Evolutionary conservation across 1,139 yeast genomes (phyloP).

Genomic region (Yamadazyma triangularis): DNA sequence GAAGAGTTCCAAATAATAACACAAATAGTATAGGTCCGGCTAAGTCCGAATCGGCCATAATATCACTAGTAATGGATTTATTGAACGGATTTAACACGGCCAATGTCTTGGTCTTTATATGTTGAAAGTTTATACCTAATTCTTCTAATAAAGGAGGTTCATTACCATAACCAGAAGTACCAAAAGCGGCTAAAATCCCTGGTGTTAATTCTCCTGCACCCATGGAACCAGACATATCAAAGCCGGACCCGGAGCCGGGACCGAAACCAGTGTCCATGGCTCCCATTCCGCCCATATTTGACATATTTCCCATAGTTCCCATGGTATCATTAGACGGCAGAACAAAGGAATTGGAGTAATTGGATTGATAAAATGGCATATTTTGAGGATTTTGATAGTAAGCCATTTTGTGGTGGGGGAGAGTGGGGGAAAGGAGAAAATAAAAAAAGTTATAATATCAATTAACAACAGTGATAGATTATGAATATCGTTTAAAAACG

Average conservation of each 20-base stretch:
- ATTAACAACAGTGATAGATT: too few species aligned
- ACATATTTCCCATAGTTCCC: slow-evolving; percentile 18
- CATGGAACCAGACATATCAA: slow-evolving; percentile 45
- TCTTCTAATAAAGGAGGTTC: slow-evolving; percentile 93
- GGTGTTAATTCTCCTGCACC: slow-evolving; percentile 57
- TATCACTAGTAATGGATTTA: slow-evolving; percentile 57
- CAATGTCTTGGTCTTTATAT: slow-evolving; percentile 78
- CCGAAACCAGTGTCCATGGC: too few species aligned
- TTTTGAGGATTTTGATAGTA: slow-evolving; percentile 38
- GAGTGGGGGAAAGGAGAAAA: too few species aligned
- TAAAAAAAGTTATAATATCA: too few species aligned
- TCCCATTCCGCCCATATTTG: slow-evolving; percentile 25
- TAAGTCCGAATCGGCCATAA: slow-evolving; percentile 85
- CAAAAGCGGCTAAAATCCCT: slow-evolving; percentile 88
- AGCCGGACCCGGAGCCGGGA: slow-evolving; percentile 30
- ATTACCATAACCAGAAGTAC: slow-evolving; percentile 89
- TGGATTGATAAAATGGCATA: slow-evolving; percentile 45
- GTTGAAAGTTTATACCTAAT: slow-evolving; percentile 86
- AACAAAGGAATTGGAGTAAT: slow-evolving; percentile 27
- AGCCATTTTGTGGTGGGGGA: slow-evolving; percentile 25
- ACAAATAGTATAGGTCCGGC: slow-evolving; percentile 96
- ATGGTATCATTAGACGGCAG: slow-evolving; percentile 10
- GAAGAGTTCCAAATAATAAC: slow-evolving; percentile 77
- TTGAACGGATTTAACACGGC: slow-evolving; percentile 81
- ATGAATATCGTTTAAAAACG: too few species aligned